Base-by-base conservation (phyloP, 2,329 filamentous ascomycete species). In the Leptographium procerum region DNA sequence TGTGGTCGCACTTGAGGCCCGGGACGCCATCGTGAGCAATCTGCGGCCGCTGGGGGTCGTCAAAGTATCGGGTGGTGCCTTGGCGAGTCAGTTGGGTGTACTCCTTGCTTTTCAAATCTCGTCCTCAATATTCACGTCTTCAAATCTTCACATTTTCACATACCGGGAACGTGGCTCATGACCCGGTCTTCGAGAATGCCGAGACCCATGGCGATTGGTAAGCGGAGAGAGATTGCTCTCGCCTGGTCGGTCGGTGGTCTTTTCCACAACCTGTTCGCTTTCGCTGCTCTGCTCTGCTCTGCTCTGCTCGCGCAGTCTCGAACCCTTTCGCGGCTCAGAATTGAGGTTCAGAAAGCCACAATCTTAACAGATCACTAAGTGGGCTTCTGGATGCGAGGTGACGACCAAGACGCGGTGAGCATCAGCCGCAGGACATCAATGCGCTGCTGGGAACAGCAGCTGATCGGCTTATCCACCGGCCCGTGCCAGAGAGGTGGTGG, bases 81-180 rank as follows among this genome's bases (percentile, higher is more conserved):
- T 29, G 57, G 55, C 3, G 16, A 11, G 36, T 16, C 13, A 36
- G 22, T 19, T 16, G n/a, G 58, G 8, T 19, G 29, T 52, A n/a
- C n/a, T n/a, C n/a, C n/a, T 34, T 33, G 50, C 9, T 36, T 8
- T 36, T 33, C 19, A 16, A 19, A 5, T 2, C 26, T n/a, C n/a
- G n/a, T n/a, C n/a, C n/a, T n/a, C n/a, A n/a, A n/a, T n/a, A n/a
- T n/a, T n/a, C n/a, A n/a, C 13, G 51, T n/a, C 0, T 14, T n/a
- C 5, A 16, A 22, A 28, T 24, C 3, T 63, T 50, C 58, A 13
- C 10, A 19, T 24, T 22, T 52, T 14, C 31, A 61, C 76, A 68
- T 75, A 91, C 88, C 89, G 60, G 89, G 89, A 61, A 92, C 88
- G 70, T 88, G 80, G 66, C 82, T 79, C 64, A 84, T 77, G 66